These are phyloP conservation scores for Mortierella sp. DNA, from an alignment of 371 early-diverging fungal species.

Conservation along the genomic window DNA sequence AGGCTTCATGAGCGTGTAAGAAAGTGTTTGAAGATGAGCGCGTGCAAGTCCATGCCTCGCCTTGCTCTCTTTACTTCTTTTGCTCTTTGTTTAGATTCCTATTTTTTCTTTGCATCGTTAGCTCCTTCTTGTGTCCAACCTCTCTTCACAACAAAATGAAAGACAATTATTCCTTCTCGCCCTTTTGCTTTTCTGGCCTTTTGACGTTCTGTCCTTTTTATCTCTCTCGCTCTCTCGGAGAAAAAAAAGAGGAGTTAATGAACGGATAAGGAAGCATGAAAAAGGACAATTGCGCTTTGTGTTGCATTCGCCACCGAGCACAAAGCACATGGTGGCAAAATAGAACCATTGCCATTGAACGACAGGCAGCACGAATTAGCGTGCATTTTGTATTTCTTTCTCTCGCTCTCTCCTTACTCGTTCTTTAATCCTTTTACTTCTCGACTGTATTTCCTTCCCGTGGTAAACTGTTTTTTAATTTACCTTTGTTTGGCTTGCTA, in stretches of 20 bases:
- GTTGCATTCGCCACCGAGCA: background rate
- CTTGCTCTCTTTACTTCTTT: background rate
- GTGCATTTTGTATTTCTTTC: background rate
- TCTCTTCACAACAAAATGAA: background rate
- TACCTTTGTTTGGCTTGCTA: no score
- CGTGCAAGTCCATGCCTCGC: background rate
- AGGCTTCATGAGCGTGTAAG: background rate
- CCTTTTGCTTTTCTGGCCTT: conserved; percentile 17
- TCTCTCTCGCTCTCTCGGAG: conserved; percentile 1
- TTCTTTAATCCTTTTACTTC: background rate
- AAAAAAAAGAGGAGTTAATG: background rate
- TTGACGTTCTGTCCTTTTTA: background rate
- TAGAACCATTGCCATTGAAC: no score
- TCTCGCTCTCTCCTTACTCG: background rate
- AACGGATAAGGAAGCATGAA: background rate
- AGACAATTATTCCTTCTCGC: conserved; percentile 4
- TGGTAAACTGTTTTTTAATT: no score
- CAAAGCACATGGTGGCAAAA: background rate
- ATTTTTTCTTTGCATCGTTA: background rate
- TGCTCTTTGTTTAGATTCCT: background rate
- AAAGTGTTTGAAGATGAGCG: background rate
- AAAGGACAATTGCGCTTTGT: background rate
- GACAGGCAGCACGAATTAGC: background rate
- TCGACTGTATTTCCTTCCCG: no score
- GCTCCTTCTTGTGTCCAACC: background rate